These are phyloP conservation scores for Heliamphora exappendiculata DNA, from an alignment of 148 eudicot species.

Conservation along the genomic window DNA sequence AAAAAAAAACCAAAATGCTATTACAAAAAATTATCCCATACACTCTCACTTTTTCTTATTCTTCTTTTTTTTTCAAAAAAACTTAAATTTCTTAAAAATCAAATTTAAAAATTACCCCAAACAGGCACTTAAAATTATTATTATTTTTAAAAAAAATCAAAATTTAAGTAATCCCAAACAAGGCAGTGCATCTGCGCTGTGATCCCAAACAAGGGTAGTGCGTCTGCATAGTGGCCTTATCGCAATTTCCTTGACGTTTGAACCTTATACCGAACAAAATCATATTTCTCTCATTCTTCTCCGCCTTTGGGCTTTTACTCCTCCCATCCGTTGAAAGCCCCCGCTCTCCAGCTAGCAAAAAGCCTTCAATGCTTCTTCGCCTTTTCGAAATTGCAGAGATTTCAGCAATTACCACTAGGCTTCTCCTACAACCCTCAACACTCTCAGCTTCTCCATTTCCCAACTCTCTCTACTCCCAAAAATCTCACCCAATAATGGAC, in stretches of 20 bases:
- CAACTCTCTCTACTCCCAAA: neutral
- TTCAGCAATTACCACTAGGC: neutral
- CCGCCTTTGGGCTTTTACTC: neutral
- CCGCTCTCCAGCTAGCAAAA: no score
- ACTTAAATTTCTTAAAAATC: no score
- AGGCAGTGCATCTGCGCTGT: no score
- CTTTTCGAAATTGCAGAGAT: neutral
- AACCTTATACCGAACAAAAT: neutral
- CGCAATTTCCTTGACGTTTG: neutral
- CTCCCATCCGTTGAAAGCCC: neutral
- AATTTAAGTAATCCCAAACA: no score
- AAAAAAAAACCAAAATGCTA: no score
- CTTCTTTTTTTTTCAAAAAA: no score
- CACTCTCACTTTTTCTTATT: no score
- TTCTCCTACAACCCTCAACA: neutral
- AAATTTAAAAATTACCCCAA: no score
- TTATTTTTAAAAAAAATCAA: no score
- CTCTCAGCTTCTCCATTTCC: neutral
- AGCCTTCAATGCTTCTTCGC: neutral
- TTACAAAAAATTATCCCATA: no score
- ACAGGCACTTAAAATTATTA: no score
- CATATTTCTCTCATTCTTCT: neutral
- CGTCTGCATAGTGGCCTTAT: neutral
- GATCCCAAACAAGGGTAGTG: no score
- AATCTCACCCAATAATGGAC: neutral